Conservation (phyloP, 768 basidiomycete genomes). For the Cystofilobasidium macerans region DNA sequence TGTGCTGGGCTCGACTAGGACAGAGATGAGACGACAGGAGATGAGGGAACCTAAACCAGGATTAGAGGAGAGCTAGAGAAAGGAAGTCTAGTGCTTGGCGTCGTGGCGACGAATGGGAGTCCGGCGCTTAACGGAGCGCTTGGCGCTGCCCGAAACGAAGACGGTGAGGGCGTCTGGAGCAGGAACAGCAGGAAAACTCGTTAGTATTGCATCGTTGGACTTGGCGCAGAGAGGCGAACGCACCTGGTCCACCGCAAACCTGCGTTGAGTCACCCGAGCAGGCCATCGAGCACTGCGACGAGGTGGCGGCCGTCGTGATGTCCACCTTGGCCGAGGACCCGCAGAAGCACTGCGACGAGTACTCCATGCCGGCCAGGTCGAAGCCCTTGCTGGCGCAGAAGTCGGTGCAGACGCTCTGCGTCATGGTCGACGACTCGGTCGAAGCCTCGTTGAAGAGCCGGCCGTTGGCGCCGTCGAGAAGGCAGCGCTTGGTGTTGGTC, state of each 20-base stretch:
- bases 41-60: not conserved
- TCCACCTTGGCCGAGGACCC: slow-evolving; percentile 5
- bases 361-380: slow-evolving; percentile 16
- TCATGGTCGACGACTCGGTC: not conserved
- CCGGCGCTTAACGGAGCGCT: not conserved
- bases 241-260: not conserved
- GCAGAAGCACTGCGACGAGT: not conserved
- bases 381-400: slow-evolving; percentile 12
- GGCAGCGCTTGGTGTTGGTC: not conserved
- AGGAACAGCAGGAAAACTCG: too few species aligned
- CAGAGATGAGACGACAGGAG: not conserved
- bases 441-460: not conserved
- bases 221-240: too few species aligned
- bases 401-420: slow-evolving; percentile 12
- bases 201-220: too few species aligned
- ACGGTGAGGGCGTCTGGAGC: not conserved
- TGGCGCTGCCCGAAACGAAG: too few species aligned
- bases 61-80: not conserved
- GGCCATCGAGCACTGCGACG: not conserved
- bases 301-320: not conserved
- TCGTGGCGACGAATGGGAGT: not conserved
- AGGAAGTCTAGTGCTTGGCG: not conserved
- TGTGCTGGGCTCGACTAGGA: not conserved
- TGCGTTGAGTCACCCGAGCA: not conserved
- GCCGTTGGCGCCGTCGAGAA: not conserved